Evolutionary conservation across 1,284 basidiomycete species (phyloP).

Genomic region (Ustilago vetiveriae): DNA sequence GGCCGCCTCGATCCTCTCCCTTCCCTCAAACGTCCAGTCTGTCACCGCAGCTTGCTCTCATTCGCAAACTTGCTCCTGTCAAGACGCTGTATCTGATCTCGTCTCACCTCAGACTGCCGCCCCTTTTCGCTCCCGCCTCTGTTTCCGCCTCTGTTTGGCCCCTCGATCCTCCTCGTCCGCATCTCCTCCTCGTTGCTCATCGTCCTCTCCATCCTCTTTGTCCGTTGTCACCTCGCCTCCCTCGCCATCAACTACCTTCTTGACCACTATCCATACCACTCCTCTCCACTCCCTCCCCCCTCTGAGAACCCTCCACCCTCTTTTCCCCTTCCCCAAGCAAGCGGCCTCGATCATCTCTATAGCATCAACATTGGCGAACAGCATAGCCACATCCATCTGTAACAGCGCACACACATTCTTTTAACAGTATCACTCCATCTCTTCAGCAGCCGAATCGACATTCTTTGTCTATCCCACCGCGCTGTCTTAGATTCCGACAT

Average conservation of each 20-base stretch:
- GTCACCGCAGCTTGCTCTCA: no score
- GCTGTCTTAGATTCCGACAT: no score
- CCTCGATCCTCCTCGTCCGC: neutral
- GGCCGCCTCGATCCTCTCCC: no score
- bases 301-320: neutral
- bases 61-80: neutral
- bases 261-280: slow-evolving; percentile 22
- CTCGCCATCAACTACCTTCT: slow-evolving; percentile 18
- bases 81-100: neutral
- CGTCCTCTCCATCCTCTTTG: neutral
- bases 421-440: neutral
- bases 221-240: neutral
- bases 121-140: no score
- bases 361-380: slow-evolving; percentile 1
- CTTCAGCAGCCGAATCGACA: neutral
- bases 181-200: neutral
- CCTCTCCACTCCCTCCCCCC: slow-evolving; percentile 3
- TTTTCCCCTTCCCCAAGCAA: neutral
- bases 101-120: neutral
- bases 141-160: no score
- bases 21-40: no score
- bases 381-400: neutral
- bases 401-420: slow-evolving; percentile 20
- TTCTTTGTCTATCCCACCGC: no score
- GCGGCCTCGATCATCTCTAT: neutral